Evolutionary conservation across 2,329 filamentous ascomycete genomes (phyloP), one percentile per base, ranked within the genome.

Genomic region (Grosmannia penicillata): DNA sequence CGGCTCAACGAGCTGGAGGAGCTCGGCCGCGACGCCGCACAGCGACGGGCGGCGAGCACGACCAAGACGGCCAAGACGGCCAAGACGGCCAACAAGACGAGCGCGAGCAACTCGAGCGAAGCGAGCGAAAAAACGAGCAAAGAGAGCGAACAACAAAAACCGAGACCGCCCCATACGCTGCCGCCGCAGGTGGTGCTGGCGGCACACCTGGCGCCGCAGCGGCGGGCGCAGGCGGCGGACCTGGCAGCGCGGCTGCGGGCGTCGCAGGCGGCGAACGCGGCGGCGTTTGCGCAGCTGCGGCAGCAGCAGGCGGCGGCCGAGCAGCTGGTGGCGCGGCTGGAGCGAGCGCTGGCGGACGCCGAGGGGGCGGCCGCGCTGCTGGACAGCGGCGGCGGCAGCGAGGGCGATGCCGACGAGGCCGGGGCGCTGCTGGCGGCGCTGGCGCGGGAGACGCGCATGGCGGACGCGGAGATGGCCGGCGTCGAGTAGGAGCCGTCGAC

Each of bases 1-100:
- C 66, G 66, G 43, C 60, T 78, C 9, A 78, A 78, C 51, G 65
- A 70, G 51, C 61, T 78, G 7, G 74, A 78, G 49, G 56, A 47
- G 21, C 59, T 78, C 13, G 61, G 74, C 36, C 58, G 54, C 40
- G 68, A 71, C 37, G 74, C 73, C 6, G 56, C 54, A 35, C 45
- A 47, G 38, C 53, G 63, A 40, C 52, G 59, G 34, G 48, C 54
- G 30, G 53, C 57, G 21, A 52, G 56, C 3, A 24, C 19, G 43
- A 46, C 36, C 13, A 10, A 15, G 31, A 14, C 14, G 19, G 14
- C 23, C 23, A n/a, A n/a, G n/a, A n/a, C n/a, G n/a, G n/a, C n/a
- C n/a, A n/a, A n/a, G n/a, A n/a, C n/a, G n/a, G n/a, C n/a, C n/a
- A n/a, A n/a, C n/a, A n/a, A n/a, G n/a, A n/a, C n/a, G n/a, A n/a